Evolutionary conservation across 768 basidiomycete species (phyloP).

Genomic region (Hydnomerulius pinastri): DNA sequence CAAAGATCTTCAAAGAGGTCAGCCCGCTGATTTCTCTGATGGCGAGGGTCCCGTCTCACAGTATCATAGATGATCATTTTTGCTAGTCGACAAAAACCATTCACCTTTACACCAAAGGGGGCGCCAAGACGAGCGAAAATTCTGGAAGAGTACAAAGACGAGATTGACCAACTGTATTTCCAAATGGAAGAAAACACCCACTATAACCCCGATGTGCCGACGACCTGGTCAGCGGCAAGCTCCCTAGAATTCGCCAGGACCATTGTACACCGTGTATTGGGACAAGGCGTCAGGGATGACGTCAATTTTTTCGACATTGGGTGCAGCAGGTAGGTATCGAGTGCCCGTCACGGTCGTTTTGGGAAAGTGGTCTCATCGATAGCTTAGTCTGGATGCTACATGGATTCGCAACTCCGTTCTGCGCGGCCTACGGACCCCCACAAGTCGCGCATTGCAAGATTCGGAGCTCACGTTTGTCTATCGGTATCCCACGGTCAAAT

Average conservation of each 20-base stretch:
- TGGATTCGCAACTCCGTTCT: constrained; percentile 34
- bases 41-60: not conserved
- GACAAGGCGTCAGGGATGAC: constrained; percentile 24
- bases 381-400: constrained; percentile 35
- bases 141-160: constrained; percentile 38
- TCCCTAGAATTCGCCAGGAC: constrained; percentile 32
- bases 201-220: constrained; percentile 28
- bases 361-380: not conserved
- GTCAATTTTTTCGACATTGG: constrained; percentile 43
- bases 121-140: constrained; percentile 39
- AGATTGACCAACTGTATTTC: constrained; percentile 42
- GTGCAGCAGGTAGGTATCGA: constrained; percentile 39
- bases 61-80: constrained; percentile 46
- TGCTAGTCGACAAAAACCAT: constrained; percentile 40
- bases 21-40: not conserved
- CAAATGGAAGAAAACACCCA: constrained; percentile 34
- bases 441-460: constrained; percentile 23
- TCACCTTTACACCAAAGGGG: constrained; percentile 44
- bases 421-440: not conserved
- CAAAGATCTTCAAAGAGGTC: constrained; percentile 49
- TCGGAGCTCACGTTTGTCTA: constrained; percentile 24
- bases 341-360: constrained; percentile 1
- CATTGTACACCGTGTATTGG: constrained; percentile 38
- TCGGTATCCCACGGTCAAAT: constrained; percentile 29
- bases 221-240: constrained; percentile 22